phyloP scores from a whole-genome alignment of 352 stramenopile genomes.

The Globisporangium echinulatum region DNA sequence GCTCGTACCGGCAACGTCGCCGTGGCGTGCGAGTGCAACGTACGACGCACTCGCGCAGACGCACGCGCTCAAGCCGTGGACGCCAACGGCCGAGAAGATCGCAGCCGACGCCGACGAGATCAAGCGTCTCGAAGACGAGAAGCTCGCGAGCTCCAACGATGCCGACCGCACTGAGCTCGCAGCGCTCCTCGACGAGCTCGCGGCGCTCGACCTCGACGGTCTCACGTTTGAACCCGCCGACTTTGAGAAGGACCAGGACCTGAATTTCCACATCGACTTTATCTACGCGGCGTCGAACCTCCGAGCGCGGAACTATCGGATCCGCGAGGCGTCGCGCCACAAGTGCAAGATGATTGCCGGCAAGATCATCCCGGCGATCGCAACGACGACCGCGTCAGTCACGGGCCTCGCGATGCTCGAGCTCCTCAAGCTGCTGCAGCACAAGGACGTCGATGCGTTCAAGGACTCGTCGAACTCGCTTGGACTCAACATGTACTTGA shows the following conservation, averaged over 20 bases:
- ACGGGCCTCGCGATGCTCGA: conserved; percentile 94
- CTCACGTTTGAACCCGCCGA: conserved; percentile 74
- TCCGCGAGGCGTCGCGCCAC: conserved; percentile 73
- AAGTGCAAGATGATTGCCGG: conserved; percentile 98
- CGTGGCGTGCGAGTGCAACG: conserved; percentile 60
- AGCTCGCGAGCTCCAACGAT: conserved; percentile 53
- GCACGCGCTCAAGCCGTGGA: conserved; percentile 47
- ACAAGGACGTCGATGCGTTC: conserved; percentile 84
- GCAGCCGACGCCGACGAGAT: conserved; percentile 63
- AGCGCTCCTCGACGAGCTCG: conserved; percentile 60
- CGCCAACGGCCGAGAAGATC: conserved; percentile 76
- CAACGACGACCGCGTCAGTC: conserved; percentile 99
- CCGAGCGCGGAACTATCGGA: conserved; percentile 87
- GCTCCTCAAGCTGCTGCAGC: conserved; percentile 86
- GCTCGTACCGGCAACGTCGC: conserved; percentile 78
- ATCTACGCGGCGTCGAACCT: conserved; percentile 98
- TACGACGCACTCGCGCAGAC: conserved; percentile 43
- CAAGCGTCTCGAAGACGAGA: conserved; percentile 60
- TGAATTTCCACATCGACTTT: conserved; percentile 96
- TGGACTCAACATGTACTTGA: conserved; percentile 90
- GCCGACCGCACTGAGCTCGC: conserved; percentile 64
- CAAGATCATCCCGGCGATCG: conserved; percentile 99
- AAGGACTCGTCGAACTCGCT: conserved; percentile 92
- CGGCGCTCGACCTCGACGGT: conserved; percentile 43
- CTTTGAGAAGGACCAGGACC: conserved; percentile 98